Base-by-base conservation (phyloP, 768 basidiomycete genomes). In the Infundibulicybe gibba region DNA sequence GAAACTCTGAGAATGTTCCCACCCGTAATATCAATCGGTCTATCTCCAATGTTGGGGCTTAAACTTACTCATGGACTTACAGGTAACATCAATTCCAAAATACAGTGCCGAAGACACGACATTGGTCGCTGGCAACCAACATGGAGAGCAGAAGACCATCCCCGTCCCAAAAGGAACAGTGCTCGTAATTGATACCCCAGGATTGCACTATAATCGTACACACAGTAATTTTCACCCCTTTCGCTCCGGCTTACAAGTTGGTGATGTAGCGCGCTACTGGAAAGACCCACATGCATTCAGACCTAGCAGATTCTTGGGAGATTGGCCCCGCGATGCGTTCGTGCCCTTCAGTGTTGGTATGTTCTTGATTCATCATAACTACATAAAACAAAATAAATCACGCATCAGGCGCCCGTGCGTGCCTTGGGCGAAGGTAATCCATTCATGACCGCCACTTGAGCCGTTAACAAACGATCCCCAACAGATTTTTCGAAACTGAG, bases 321-420 rank as follows among this genome's bases (percentile, higher is more conserved):
- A 79, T 41, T 81, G 76, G 71, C 69, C 74, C 16, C 65, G 70
- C 31, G 78, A 80, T 52, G 80, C 80, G 0, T 81, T 79, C 54
- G 33, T 77, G 21, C 76, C 79, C 3, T 80, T 80, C 54, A 76
- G 72, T 25, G 25, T 58, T 40, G 76, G 77, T 65, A 44, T 45
- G 61, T 49, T 14, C 16, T n/a, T 32, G 20, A 49, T n/a, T 9
- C 4, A 9, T 25, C 13, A 16, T 14, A 16, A 39, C 34, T 35
- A 13, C 13, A 14, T 12, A 1, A 37, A 17, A 11, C 37, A 34
- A 32, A 30, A 32, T n/a, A 43, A 38, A 21, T 42, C 17, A 9
- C 4, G 11, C 38, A 19, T 10, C 43, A 70, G 25, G 25, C 25
- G 25, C 68, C n/a, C 66, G 76, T 6, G 68, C 68, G 20, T 78